phyloP scores from a whole-genome alignment of 2,329 filamentous ascomycete genomes.

The Fusarium oligoseptatum region DNA sequence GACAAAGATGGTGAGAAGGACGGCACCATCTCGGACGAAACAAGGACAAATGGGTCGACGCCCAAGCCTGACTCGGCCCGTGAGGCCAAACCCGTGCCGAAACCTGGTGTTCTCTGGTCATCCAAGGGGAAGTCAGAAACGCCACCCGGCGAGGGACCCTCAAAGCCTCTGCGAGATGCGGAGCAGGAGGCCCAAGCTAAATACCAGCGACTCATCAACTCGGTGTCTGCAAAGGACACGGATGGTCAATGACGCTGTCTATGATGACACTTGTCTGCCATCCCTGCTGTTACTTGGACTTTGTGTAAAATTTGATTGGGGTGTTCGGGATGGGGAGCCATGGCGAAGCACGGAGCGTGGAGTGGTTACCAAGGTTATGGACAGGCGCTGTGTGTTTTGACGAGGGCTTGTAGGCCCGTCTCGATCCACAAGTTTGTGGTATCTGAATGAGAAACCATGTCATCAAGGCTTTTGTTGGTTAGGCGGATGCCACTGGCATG shows the following conservation, averaged over 20 bases:
- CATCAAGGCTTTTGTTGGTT: neutral
- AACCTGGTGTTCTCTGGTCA: slow-evolving; percentile 54
- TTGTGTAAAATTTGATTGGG: slow-evolving; percentile 36
- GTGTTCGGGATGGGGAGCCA: slow-evolving; percentile 19
- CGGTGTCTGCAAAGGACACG: slow-evolving; percentile 52
- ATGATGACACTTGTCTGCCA: neutral
- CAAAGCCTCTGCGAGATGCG: slow-evolving; percentile 48
- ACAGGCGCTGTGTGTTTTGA: slow-evolving; percentile 29
- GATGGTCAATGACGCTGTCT: slow-evolving; percentile 33
- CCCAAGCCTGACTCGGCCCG: slow-evolving; percentile 48
- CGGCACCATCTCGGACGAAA: slow-evolving; percentile 46
- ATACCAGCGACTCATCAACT: slow-evolving; percentile 55
- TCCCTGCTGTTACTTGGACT: neutral
- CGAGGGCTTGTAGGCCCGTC: neutral
- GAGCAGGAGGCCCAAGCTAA: slow-evolving; percentile 53
- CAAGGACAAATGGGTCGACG: slow-evolving; percentile 48
- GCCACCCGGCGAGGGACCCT: slow-evolving; percentile 28
- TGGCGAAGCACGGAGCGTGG: slow-evolving; percentile 42
- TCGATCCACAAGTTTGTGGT: neutral
- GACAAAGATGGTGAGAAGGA: slow-evolving; percentile 50
- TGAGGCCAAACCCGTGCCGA: slow-evolving; percentile 40
- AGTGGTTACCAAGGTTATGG: slow-evolving; percentile 28
- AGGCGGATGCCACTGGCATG: neutral
- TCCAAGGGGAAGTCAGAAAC: slow-evolving; percentile 43
- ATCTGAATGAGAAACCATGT: slow-evolving; percentile 8